Evolutionary conservation across 495 filamentous ascomycete species (phyloP).

Genomic region (Aspergillus carlsbadensis): DNA sequence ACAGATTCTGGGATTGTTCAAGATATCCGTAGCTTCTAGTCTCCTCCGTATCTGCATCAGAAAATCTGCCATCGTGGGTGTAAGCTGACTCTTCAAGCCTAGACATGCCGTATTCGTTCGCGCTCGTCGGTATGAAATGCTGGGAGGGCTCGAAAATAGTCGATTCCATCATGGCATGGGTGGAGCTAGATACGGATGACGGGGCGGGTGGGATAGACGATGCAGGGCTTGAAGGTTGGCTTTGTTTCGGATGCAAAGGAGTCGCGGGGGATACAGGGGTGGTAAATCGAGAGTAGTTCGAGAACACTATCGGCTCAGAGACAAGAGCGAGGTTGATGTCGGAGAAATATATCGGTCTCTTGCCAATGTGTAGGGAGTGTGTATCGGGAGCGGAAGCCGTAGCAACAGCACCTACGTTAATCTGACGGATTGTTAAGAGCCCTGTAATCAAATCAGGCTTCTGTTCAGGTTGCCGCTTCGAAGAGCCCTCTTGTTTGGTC

Average conservation of each 20-base stretch:
- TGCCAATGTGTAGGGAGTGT: constrained; percentile 44
- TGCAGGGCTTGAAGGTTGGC: constrained; percentile 32
- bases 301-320: constrained; percentile 72
- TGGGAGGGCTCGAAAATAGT: constrained; percentile 38
- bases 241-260: constrained; percentile 42
- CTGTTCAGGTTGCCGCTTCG: constrained; percentile 39
- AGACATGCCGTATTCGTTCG: neutral
- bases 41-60: constrained; percentile 42
- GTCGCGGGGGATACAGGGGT: constrained; percentile 58
- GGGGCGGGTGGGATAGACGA: constrained; percentile 30
- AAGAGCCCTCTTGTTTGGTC: constrained; percentile 43
- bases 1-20: constrained; percentile 33
- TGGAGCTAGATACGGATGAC: constrained; percentile 27
- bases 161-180: constrained; percentile 41
- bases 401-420: constrained; percentile 67
- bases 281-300: constrained; percentile 59
- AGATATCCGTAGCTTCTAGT: constrained; percentile 25
- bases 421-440: constrained; percentile 62
- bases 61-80: constrained; percentile 45
- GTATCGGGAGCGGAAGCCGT: constrained; percentile 31
- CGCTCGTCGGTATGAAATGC: neutral
- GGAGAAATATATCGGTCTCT: constrained; percentile 61
- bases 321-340: constrained; percentile 65
- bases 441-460: constrained; percentile 56
- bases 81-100: constrained; percentile 33